Evolutionary conservation across 2,329 filamentous ascomycete genomes (phyloP), one percentile per base, ranked within the genome.

Genomic region (Myrmaecium sp.): DNA sequence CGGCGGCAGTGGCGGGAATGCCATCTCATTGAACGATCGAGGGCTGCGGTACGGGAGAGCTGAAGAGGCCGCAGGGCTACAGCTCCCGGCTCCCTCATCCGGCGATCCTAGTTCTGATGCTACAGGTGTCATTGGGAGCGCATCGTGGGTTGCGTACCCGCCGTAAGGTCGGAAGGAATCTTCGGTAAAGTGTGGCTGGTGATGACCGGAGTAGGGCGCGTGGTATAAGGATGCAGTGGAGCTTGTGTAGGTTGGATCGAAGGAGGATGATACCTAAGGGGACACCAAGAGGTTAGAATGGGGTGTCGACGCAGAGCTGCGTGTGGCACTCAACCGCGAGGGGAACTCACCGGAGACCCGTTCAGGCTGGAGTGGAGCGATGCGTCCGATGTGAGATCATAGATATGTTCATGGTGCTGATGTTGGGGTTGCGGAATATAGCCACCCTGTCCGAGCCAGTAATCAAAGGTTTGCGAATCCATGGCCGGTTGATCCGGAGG

Each of bases 291-390:
- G 24, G 17, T 27, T 6, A 3, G n/a, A 5, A 16, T 22, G 40
- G 23, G 39, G 34, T 26, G 13, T 16, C 17, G 13, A 21, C 16
- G 10, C 26, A 13, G 10, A 10, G 13, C 10, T 21, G 19, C n/a
- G 5, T 14, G 20, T 12, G n/a, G 18, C 5, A 24, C n/a, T n/a
- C n/a, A 16, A 19, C n/a, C n/a, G 20, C 5, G 5, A 5, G 11
- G 15, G 13, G 14, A 17, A 40, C 47, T 37, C 37, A 54, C 50
- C 9, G 50, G 49, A 23, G 50, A 54, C 17, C 42, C 47, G 28
- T 42, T 51, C 17, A 53, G 37, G 30, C 49, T 54, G 3, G 49
- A 44, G 13, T 51, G 44, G 35, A 49, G 49, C 12, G 46, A 39
- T 5, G 49, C 37, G 28, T 49, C 46, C 5, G 44, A 42, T 5